Base-by-base conservation (phyloP, 371 early-diverging fungal species). In the Mucor indicus region DNA sequence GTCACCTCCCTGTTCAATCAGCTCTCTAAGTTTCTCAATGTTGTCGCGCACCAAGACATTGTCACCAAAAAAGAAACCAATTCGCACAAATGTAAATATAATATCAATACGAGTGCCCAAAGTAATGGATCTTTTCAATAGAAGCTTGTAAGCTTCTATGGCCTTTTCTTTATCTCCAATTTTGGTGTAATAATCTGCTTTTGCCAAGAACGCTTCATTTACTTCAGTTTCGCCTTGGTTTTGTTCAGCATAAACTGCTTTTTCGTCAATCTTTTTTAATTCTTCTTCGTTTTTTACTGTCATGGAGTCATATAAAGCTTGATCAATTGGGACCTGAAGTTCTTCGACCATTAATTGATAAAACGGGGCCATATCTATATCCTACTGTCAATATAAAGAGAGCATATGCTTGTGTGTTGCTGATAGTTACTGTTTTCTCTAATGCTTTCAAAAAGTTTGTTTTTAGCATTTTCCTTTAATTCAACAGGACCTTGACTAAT, bases 1-100 rank as follows among this genome's bases (percentile, higher is more conserved):
- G 78, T 99, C 99, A 21, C 99, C 98, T 29, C 98, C 98, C 69
- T 93, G 91, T 61, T 98, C 96, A 48, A 97, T 91, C 52, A 96
- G 75, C 37, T 92, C 72, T 68, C 70, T 89, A 79, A 56, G 81
- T 86, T 71, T 87, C 85, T 67, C 91, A 87, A 64, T 93, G 80
- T 89, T 88, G 9, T 83, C 77, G 51, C 79, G 82, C 36, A 90
- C 86, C 35, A 93, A 63, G 15, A 81, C 84, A 51, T 85, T 79
- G 62, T 95, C 95, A 37, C 76, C 67, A 62, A 84, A 92, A 65
- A 98, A 96, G 76, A 97, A 89, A n/a, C 95, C 98, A 54, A 97
- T 85, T 15, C 97, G 86, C 38, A 98, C 88, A 55, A 84, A 72
- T 23, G 92, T 83, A 77, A 98, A 97, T 20, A 90, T 69, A 38